These are phyloP conservation scores for Passalora sequoiae DNA, from an alignment of 2,329 filamentous ascomycete genomes.

Conservation along the genomic window DNA sequence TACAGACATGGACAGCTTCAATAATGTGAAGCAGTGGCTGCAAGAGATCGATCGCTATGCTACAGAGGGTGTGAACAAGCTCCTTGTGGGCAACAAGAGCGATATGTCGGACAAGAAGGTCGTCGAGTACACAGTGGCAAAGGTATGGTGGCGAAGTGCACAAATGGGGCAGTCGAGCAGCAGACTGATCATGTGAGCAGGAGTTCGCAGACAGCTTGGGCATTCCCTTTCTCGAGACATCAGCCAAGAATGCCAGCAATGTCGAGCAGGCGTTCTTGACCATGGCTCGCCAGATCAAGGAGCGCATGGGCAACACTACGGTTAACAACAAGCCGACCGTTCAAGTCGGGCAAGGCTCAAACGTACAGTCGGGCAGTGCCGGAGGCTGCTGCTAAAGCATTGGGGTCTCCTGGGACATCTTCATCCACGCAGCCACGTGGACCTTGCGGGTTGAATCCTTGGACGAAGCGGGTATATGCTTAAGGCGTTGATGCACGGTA, in stretches of 20 bases:
- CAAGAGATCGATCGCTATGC: constrained; percentile 99
- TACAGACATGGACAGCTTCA: constrained; percentile 99
- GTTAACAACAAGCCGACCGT: constrained; percentile 99
- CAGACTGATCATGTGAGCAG: constrained; percentile 46
- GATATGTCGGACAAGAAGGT: constrained; percentile 99
- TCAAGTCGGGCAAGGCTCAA: constrained; percentile 90
- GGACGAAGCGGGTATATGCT: constrained; percentile 8
- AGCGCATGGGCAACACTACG: constrained; percentile 95
- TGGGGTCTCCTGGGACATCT: constrained; percentile 6
- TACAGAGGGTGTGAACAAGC: constrained; percentile 98
- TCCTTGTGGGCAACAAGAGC: constrained; percentile 99
- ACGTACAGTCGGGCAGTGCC: constrained; percentile 79
- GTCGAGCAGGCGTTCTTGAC: constrained; percentile 99
- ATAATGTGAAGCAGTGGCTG: constrained; percentile 99
- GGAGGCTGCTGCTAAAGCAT: constrained; percentile 79
- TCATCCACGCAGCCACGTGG: too few relatives aligned
- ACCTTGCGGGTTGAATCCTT: too few relatives aligned
- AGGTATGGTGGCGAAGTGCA: constrained; percentile 59
- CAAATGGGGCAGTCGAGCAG: not conserved
- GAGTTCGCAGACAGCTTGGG: constrained; percentile 98
- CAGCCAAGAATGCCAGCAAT: constrained; percentile 98
- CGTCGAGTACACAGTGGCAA: constrained; percentile 97
- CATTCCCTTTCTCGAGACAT: constrained; percentile 99
- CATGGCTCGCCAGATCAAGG: constrained; percentile 99
- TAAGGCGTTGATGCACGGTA: constrained; percentile 24